Base-by-base conservation (phyloP, 2,329 filamentous ascomycete genomes). In the Scytalidium lignicola region DNA sequence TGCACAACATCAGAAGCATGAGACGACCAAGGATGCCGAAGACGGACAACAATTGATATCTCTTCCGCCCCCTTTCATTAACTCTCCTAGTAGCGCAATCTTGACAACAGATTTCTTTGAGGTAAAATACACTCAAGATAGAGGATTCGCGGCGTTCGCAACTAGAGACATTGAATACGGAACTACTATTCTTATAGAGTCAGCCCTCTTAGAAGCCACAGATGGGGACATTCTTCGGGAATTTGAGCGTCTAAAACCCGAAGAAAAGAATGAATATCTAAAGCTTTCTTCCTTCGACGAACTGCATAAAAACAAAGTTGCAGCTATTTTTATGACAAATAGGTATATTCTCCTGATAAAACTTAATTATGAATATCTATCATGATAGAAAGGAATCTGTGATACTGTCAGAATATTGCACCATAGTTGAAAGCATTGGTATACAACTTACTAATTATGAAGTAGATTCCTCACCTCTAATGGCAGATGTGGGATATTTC, bases 401-500 rank as follows among this genome's bases (percentile, higher is more conserved):
- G 23, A 26, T n/a, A n/a, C n/a, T n/a, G n/a, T n/a, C n/a, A n/a
- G n/a, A n/a, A n/a, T n/a, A n/a, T n/a, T n/a, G n/a, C n/a, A n/a
- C n/a, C 23, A 26, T 5, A 26, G 23, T 26, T 26, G 23, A 5
- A 26, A 26, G 23, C 23, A 26, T 10, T 26, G n/a, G 7, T 12
- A 13, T 41, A 10, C 13, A 26, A 18, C 44, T n/a, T 10, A 7
- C 47, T 43, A 47, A 41, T 41, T 48, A 3, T 19, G 15, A 3
- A 40, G 17, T 23, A 60, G 58, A 13, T 62, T 61, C 47, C 46
- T 52, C 12, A 51, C 52, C 20, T 22, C n/a, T 13, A 43, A 44
- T 3, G 28, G 41, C 12, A 44, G 50, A 39, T 46, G 48, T 8
- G 71, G 67, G 0, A 70, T 81, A 2, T 80, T 79, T 49, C 67